phyloP scores from a whole-genome alignment of 306 rosid genomes.

The Calophaca sinica region DNA sequence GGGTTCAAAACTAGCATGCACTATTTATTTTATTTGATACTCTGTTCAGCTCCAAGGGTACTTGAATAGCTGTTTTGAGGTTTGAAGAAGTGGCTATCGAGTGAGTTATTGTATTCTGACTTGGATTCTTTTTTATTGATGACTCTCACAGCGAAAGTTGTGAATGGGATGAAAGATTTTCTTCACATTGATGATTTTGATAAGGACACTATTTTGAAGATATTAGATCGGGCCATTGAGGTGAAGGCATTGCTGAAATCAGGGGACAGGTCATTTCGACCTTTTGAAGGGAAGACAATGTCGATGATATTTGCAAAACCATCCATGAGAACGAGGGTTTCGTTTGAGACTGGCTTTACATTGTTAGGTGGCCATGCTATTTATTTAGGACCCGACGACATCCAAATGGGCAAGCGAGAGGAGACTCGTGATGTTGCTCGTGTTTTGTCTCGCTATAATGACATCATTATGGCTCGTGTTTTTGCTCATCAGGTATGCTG shows the following conservation, averaged over 20 bases:
- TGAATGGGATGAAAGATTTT: slow-evolving; percentile 71
- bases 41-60: neutral
- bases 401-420: slow-evolving; percentile 98
- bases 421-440: slow-evolving; percentile 96
- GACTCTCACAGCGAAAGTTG: slow-evolving; percentile 56
- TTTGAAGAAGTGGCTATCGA: neutral
- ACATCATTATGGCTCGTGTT: slow-evolving; percentile 94
- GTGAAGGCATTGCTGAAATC: slow-evolving; percentile 84
- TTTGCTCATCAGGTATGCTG: slow-evolving; percentile 94
- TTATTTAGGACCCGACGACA: slow-evolving; percentile 91
- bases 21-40: neutral
- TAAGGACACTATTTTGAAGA: slow-evolving; percentile 75
- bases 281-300: slow-evolving; percentile 92
- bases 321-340: slow-evolving; percentile 94
- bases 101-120: slow-evolving; percentile 11
- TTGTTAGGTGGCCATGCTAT: slow-evolving; percentile 92
- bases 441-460: slow-evolving; percentile 84
- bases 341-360: slow-evolving; percentile 91
- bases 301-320: slow-evolving; percentile 98
- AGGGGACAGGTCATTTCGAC: slow-evolving; percentile 82
- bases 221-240: slow-evolving; percentile 80
- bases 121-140: neutral
- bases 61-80: neutral
- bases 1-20: slow-evolving; percentile 34
- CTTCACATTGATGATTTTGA: slow-evolving; percentile 83